Evolutionary conservation across 441 rosid species (phyloP).

Genomic region (Bruguiera hainesii): DNA sequence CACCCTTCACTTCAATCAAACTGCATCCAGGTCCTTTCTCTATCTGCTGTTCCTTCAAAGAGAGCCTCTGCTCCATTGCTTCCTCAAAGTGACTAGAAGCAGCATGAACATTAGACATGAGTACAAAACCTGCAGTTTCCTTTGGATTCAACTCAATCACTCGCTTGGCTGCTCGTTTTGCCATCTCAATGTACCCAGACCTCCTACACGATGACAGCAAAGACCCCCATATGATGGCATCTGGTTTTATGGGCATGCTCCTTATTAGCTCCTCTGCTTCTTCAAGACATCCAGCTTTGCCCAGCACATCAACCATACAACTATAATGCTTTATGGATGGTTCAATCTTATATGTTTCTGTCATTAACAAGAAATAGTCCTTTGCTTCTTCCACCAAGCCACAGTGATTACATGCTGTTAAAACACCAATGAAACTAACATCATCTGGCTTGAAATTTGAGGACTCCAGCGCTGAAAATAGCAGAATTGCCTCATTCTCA

Average conservation of each 20-base stretch:
- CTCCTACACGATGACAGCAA: constrained; percentile 43
- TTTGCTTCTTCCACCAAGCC: constrained; percentile 32
- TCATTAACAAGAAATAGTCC: constrained; percentile 44
- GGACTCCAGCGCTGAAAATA: background rate
- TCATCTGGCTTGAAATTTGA: background rate
- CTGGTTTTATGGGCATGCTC: constrained; percentile 38
- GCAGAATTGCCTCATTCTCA: constrained; percentile 11
- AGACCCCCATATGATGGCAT: constrained; percentile 50
- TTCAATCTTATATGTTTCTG: constrained; percentile 37
- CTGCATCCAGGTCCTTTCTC: constrained; percentile 52
- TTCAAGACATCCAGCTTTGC: constrained; percentile 40
- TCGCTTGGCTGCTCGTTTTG: constrained; percentile 41
- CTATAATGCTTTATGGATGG: constrained; percentile 69
- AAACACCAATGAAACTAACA: constrained; percentile 2
- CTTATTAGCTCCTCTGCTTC: constrained; percentile 49
- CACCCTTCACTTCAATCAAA: constrained; percentile 43
- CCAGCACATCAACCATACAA: constrained; percentile 53
- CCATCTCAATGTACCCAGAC: constrained; percentile 37
- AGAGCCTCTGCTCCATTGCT: constrained; percentile 43
- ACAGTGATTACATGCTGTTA: background rate
- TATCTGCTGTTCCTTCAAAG: constrained; percentile 34
- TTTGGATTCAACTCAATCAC: constrained; percentile 39
- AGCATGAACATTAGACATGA: constrained; percentile 45
- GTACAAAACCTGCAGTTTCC: constrained; percentile 44
- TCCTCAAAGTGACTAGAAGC: constrained; percentile 42